These are phyloP conservation scores for Cucurbita moschata DNA, from an alignment of 306 rosid species.

Conservation along the genomic window DNA sequence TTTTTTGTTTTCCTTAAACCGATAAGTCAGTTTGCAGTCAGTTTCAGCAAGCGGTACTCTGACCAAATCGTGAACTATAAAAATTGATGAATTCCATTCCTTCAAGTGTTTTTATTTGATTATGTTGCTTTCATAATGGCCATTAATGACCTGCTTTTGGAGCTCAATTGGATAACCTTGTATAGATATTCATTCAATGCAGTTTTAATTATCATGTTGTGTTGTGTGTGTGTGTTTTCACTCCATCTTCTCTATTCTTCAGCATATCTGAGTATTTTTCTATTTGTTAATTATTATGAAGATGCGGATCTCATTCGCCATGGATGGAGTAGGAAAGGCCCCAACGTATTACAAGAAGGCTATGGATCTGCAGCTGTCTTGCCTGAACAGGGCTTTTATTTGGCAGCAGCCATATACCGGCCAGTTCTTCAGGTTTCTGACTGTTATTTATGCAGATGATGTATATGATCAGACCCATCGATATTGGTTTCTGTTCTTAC, in stretches of 20 bases:
- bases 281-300: slow-evolving; percentile 16
- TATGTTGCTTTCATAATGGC: neutral
- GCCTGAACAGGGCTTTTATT: slow-evolving; percentile 96
- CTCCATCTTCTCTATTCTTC: neutral
- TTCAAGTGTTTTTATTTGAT: neutral
- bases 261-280: neutral
- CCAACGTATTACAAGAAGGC: slow-evolving; percentile 82
- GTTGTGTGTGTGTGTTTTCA: neutral
- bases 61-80: neutral
- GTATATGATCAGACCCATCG: neutral
- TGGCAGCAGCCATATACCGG: slow-evolving; percentile 87
- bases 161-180: neutral
- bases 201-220: neutral
- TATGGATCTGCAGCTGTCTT: slow-evolving; percentile 94
- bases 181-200: neutral
- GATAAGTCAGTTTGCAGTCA: neutral
- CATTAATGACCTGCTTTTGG: neutral
- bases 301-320: slow-evolving; percentile 93
- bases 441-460: neutral
- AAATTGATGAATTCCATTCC: neutral
- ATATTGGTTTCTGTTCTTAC: neutral
- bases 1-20: neutral
- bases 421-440: slow-evolving; percentile 84
- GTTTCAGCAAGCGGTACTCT: neutral
- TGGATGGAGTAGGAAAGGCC: slow-evolving; percentile 89